Evolutionary conservation across 2,329 filamentous ascomycete species (phyloP), one percentile per base, ranked within the genome.

Genomic region (Aspergillus uvarum): DNA sequence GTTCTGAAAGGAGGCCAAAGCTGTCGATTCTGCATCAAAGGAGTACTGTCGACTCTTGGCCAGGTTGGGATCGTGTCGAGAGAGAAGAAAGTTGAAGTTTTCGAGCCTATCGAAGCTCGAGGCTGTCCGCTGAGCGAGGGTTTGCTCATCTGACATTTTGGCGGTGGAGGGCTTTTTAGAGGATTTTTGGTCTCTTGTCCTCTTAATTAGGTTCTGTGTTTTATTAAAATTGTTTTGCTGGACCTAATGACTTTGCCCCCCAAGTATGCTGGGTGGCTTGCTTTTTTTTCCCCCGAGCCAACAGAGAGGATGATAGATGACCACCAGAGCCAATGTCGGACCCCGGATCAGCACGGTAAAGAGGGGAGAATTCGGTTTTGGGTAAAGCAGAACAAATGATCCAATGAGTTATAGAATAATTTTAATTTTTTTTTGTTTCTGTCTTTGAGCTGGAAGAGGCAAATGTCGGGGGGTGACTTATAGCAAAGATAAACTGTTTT

Each of bases 81-180:
- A 72, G 57, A 73, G 65, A 50, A 74, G 63, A 47, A 74, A 74
- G 64, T 74, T 75, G 71, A 74, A 74, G 61, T 74, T 74, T 62
- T 74, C 72, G 51, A 75, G 62, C 64, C 70, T 73, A 61, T 75
- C 72, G 52, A 73, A 70, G 58, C 64, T 67, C 32, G 71, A 67
- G 47, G 65, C 66, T 50, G 69, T 49, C 56, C 66, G 67, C 62
- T 59, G 66, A 67, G 69, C 62, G 58, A 67, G 63, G 50, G 14
- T 42, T 42, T 69, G 65, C 66, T 74, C 72, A 65, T 73, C 72
- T 54, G 72, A 66, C 72, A 75, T 75, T 62, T 60, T 72, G 67
- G 59, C 55, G 59, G 59, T 59, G 60, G 60, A 57, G 63, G 58
- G 51, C 58, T 54, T 54, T 63, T 61, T 59, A 63, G 53, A 63